Evolutionary conservation across 2,329 filamentous ascomycete genomes (phyloP).

Genomic region (Aspergillus arachidicola): DNA sequence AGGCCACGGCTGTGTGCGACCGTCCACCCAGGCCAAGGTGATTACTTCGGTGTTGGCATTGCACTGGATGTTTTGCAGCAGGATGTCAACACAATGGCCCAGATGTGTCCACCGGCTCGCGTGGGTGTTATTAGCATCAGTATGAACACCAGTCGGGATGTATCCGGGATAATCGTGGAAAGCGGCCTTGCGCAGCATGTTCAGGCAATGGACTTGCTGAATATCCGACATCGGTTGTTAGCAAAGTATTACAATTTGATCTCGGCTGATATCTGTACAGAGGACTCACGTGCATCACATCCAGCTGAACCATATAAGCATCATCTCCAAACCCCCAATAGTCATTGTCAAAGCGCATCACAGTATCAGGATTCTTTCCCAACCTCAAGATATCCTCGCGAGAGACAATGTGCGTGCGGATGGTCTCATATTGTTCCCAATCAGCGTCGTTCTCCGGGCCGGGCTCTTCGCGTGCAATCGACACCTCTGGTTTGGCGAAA

Average conservation of each 20-base stretch:
- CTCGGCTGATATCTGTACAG: no score
- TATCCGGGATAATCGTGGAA: constrained; percentile 4
- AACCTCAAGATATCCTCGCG: constrained; percentile 1
- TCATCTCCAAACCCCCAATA: background rate
- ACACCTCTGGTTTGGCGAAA: no score
- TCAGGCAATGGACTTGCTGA: constrained; percentile 10
- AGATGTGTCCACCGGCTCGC: constrained; percentile 3
- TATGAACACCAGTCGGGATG: background rate
- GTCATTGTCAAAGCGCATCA: background rate
- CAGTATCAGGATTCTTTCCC: background rate
- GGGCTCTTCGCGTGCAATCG: no score
- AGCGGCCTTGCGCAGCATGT: constrained; percentile 2
- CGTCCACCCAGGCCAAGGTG: constrained; percentile 1
- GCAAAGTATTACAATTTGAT: no score
- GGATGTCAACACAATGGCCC: constrained; percentile 5
- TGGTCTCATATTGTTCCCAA: background rate
- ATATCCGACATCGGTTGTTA: background rate
- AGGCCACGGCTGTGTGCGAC: background rate
- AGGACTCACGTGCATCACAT: background rate
- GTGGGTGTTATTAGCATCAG: background rate
- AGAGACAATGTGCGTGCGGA: background rate
- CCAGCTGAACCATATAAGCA: background rate
- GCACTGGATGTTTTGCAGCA: constrained; percentile 9
- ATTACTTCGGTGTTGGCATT: constrained; percentile 5
- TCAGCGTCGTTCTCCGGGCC: background rate